These are phyloP conservation scores for Mycosarcoma maydis DNA, from an alignment of 1,284 basidiomycete species.

Conservation along the genomic window DNA sequence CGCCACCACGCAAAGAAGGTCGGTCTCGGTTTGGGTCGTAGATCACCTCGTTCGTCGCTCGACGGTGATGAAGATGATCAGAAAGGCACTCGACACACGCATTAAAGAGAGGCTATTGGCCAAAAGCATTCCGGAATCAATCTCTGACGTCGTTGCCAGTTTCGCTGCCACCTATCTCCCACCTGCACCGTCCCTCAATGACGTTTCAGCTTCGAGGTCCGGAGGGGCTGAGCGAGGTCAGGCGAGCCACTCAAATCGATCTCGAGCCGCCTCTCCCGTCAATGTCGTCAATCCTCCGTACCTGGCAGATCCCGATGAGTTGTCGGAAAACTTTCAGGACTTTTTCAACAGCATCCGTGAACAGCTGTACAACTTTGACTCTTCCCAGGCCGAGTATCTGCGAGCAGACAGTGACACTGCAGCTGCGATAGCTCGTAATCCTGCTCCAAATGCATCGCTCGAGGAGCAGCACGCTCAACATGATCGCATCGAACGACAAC, in stretches of 20 bases:
- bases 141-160: constrained; percentile 12
- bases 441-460: background rate
- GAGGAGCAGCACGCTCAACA: background rate
- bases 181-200: constrained; percentile 8
- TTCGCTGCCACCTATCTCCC: constrained; percentile 39
- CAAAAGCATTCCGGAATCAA: background rate
- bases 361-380: constrained; percentile 69
- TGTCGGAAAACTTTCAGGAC: constrained; percentile 75
- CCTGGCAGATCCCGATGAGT: constrained; percentile 56
- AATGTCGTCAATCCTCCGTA: constrained; percentile 68
- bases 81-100: constrained; percentile 20
- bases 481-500: constrained; percentile 69
- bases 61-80: constrained; percentile 12
- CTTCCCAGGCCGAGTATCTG: constrained; percentile 62
- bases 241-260: background rate
- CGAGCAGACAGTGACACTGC: background rate
- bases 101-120: constrained; percentile 3
- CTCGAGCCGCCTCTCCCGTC: constrained; percentile 7
- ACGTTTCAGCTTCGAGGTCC: background rate
- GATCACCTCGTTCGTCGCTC: constrained; percentile 27
- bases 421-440: background rate
- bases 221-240: background rate
- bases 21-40: constrained; percentile 21
- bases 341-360: constrained; percentile 75
- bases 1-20: background rate